Base-by-base conservation (phyloP, 495 filamentous ascomycete species). In the Podospora anserina region DNA sequence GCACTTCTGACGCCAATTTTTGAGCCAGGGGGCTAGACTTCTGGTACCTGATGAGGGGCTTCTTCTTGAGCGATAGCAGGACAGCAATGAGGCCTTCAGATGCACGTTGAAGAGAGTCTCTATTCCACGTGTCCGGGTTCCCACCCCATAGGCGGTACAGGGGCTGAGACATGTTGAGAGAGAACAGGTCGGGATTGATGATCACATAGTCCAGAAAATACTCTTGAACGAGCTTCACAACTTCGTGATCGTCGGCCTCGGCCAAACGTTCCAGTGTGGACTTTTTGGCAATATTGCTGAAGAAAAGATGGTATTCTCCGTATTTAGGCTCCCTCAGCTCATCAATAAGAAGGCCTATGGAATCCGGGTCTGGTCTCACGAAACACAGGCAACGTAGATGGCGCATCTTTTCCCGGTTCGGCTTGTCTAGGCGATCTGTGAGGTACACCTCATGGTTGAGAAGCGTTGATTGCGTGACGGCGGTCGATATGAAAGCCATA, bases 401-500 rank as follows among this genome's bases (percentile, higher is more conserved):
- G 76, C 95, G 90, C 95, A 98, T 98, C 84, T 96, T 97, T 81
- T 99, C 96, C 58, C 95, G 88, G 69, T 91, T 89, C 63, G 84
- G 80, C 76, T 97, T 99, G 76, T 97, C 95, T 57, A 99, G 80
- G 65, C 96, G 92, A 78, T 99, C 95, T 65, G 94, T 97, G 64
- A 99, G 92, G 80, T 96, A 99, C 69, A 99, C 92, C 80, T 97
- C 93, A 76, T 98, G 93, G 76, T 92, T 96, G 67, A 99, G 89
- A n/a, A 99, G 85, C 53, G 92, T 87, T 56, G 95, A 98, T 75
- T 98, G 96, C 0, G 96, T 97, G 68, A 95, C 94, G 67, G 95
- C 93, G 19, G 93, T 94, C 26, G 96, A 98, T 39, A 97, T 86
- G 71, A 97, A 95, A 49, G 92, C 86, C 20, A 98, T 91, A 76